phyloP scores from a whole-genome alignment of 2,329 filamentous ascomycete genomes.

The Nothophoma quercina region DNA sequence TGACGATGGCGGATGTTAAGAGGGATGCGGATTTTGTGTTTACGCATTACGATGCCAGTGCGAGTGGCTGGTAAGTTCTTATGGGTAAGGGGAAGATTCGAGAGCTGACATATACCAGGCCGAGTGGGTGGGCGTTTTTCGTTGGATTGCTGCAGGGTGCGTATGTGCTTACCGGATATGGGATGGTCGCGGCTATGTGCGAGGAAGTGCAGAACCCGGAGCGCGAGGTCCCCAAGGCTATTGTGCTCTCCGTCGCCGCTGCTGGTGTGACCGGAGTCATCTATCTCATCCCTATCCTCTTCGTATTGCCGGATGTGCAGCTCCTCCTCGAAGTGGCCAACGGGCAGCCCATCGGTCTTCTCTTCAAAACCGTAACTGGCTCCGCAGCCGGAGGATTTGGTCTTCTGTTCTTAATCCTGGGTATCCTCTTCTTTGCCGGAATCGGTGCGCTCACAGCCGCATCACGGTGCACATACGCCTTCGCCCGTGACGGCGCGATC shows the following conservation, averaged over 20 bases:
- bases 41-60: slow-evolving; percentile 70
- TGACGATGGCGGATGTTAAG: slow-evolving; percentile 66
- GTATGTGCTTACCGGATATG: slow-evolving; percentile 70
- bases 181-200: slow-evolving; percentile 76
- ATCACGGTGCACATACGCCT: slow-evolving; percentile 77
- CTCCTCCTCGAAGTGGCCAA: slow-evolving; percentile 70
- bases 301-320: slow-evolving; percentile 74
- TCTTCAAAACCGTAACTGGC: slow-evolving; percentile 79
- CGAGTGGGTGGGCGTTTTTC: slow-evolving; percentile 75
- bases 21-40: slow-evolving; percentile 71
- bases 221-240: slow-evolving; percentile 74
- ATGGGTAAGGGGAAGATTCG: not conserved
- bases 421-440: slow-evolving; percentile 79
- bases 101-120: slow-evolving; percentile 49
- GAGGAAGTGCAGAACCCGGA: slow-evolving; percentile 75
- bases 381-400: slow-evolving; percentile 77
- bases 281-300: slow-evolving; percentile 77
- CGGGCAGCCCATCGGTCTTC: slow-evolving; percentile 76
- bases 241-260: slow-evolving; percentile 72
- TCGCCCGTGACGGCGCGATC: slow-evolving; percentile 77
- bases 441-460: slow-evolving; percentile 78
- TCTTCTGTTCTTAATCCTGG: slow-evolving; percentile 76
- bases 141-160: slow-evolving; percentile 72
- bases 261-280: slow-evolving; percentile 70
- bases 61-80: slow-evolving; percentile 65